Evolutionary conservation across 1,284 basidiomycete species (phyloP).

Genomic region (Papiliotrema nemorosa): DNA sequence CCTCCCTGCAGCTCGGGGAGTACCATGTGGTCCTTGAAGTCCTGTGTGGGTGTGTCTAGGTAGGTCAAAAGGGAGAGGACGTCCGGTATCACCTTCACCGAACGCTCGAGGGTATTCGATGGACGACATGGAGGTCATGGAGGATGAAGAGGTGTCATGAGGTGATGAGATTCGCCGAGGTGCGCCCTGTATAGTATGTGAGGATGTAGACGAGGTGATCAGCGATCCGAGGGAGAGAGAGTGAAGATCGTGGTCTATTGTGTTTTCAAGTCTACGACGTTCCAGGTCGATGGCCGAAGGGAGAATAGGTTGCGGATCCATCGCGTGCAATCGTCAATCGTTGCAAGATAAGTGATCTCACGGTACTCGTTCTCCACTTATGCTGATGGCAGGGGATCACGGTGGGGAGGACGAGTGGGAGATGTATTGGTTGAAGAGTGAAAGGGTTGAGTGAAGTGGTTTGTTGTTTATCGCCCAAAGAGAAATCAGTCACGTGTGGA

Average conservation of each 20-base stretch:
- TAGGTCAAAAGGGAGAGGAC: slow-evolving; percentile 3
- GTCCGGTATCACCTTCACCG: slow-evolving; percentile 11
- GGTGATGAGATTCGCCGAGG: background rate
- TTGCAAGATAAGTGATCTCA: no score
- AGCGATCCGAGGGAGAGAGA: slow-evolving; percentile 37
- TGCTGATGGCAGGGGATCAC: no score
- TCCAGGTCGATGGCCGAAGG: slow-evolving; percentile 42
- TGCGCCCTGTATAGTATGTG: background rate
- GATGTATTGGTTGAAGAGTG: no score
- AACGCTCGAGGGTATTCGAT: slow-evolving; percentile 26
- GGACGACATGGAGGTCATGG: slow-evolving; percentile 16
- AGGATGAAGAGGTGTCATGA: slow-evolving; percentile 11
- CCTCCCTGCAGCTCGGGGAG: slow-evolving; percentile 6
- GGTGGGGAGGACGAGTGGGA: no score
- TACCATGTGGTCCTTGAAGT: slow-evolving; percentile 8
- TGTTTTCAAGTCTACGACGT: slow-evolving; percentile 41
- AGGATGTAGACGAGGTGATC: slow-evolving; percentile 15
- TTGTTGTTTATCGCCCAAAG: no score
- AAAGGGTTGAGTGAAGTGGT: no score
- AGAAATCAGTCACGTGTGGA: no score
- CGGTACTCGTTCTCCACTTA: no score
- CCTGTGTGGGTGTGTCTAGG: background rate
- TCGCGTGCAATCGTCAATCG: slow-evolving; percentile 9
- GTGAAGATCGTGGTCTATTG: slow-evolving; percentile 44
- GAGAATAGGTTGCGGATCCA: slow-evolving; percentile 39